These are phyloP conservation scores for Macrolepiota dolichaula DNA, from an alignment of 768 basidiomycete species.

Conservation along the genomic window DNA sequence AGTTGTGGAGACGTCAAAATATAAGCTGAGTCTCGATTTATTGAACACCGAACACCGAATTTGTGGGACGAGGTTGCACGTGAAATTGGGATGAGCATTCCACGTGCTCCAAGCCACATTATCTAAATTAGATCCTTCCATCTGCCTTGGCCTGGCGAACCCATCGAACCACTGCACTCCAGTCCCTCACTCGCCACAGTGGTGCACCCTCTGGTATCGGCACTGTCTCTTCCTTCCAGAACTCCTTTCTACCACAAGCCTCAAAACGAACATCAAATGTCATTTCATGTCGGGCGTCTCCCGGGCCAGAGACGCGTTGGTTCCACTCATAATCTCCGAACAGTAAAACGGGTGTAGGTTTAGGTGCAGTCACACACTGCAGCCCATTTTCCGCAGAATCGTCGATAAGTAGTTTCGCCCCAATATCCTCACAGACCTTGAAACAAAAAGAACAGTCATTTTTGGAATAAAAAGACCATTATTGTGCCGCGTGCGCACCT, in stretches of 20 bases:
- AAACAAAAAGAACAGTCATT: background rate
- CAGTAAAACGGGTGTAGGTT: constrained; percentile 59
- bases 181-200: constrained; percentile 54
- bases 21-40: background rate
- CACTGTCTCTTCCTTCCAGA: constrained; percentile 55
- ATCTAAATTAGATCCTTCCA: constrained; percentile 3
- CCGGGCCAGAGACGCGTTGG: constrained; percentile 45
- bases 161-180: constrained; percentile 56
- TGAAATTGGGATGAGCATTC: background rate
- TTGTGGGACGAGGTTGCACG: background rate
- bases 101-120: background rate
- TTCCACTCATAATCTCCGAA: constrained; percentile 83
- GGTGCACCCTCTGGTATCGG: constrained; percentile 46
- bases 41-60: background rate
- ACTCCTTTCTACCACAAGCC: constrained; percentile 44
- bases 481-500: constrained; percentile 33
- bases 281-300: constrained; percentile 48
- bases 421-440: constrained; percentile 62
- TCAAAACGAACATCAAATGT: constrained; percentile 48
- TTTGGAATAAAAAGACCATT: too few relatives aligned
- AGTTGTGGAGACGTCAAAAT: background rate
- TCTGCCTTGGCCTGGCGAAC: constrained; percentile 27
- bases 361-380: constrained; percentile 44
- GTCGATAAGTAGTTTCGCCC: constrained; percentile 68
- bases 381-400: constrained; percentile 80